Evolutionary conservation across 495 filamentous ascomycete genomes (phyloP), one percentile per base, ranked within the genome.

Genomic region (Pseudevernia furfuracea): DNA sequence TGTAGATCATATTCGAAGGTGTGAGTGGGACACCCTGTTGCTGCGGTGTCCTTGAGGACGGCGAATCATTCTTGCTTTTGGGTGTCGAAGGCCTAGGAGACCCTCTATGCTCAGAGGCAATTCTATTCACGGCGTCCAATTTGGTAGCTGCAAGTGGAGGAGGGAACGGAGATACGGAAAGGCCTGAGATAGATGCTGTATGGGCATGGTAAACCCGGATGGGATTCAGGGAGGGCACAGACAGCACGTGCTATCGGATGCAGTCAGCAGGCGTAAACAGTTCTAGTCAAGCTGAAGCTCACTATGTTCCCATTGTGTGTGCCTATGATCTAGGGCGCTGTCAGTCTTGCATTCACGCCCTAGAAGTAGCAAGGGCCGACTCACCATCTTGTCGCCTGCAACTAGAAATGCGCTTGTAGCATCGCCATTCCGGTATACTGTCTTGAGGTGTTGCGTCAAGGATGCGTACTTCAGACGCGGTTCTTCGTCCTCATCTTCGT

Each of bases 221-320:
- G 17, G 87, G 75, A 61, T 91, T 85, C 69, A 97, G 85, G 7
- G 85, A 81, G 11, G 95, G 92, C 23, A 97, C 70, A 43, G 89
- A 87, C 30, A 96, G 74, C 43, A 96, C 87, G 80, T 97, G 89
- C 92, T 96, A 67, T 58, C 12, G 52, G 61, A 61, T 62, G 61
- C 46, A 63, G 65, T 23, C 58, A 60, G 37, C 23, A 39, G n/a
- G 11, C 17, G 17, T 19, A 61, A 41, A 48, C 23, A 55, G 62
- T 34, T 43, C 28, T 57, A 46, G 34, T 12, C 58, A 62, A 14
- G 46, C 58, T 52, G 32, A n/a, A 64, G 79, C 89, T 83, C 80
- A 96, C 92, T 69, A 97, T 91, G 70, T 94, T 96, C 68, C 94
- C 94, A 76, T 96, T 97, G 74, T 98, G 94, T 6, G 95, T 96